Base-by-base conservation (phyloP, 768 basidiomycete genomes). In the Kwoniella shandongensis region DNA sequence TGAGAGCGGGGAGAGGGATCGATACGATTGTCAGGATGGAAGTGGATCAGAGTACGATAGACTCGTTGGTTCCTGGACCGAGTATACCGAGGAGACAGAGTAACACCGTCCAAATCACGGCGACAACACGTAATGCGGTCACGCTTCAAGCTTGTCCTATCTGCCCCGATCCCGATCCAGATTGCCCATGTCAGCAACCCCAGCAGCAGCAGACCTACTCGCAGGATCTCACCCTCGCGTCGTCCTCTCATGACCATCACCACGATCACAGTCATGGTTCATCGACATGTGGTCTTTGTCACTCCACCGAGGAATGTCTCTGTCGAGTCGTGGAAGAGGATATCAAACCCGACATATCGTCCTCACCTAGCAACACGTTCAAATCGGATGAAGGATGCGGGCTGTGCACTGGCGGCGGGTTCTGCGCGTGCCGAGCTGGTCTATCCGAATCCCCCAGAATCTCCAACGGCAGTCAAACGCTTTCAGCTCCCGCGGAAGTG, bases 101-200 rank as follows among this genome's bases (percentile, higher is more conserved):
- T 13, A 32, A 6, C 32, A 35, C 42, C 46, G 7, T 42, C 48
- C n/a, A n/a, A n/a, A 13, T 18, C 46, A 10, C 59, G 44, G 36
- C 35, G 35, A 22, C 44, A 47, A 27, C 35, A 46, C 1, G 38
- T 41, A 25, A 52, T 15, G 30, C 39, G n/a, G 29, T 40, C 54
- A 6, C 17, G 17, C 58, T 40, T 30, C 50, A 45, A 13, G 66
- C 54, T 13, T 73, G 71, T 52, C 71, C 71, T 8, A 73, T 73
- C 30, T 73, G 71, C 42, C 71, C 71, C 6, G 62, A 73, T 39
- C 71, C 71, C 12, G 71, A 73, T 51, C 71, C 71, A 3, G 68
- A 73, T 48, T 73, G 71, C 46, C 63, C 71, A 20, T 73, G 71
- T 50, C 71, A 70, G 32, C 63, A 67, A 45, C n/a, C 27, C 45